Conservation (phyloP, 2,329 filamentous ascomycete species). For the Thielaviopsis punctulata region DNA sequence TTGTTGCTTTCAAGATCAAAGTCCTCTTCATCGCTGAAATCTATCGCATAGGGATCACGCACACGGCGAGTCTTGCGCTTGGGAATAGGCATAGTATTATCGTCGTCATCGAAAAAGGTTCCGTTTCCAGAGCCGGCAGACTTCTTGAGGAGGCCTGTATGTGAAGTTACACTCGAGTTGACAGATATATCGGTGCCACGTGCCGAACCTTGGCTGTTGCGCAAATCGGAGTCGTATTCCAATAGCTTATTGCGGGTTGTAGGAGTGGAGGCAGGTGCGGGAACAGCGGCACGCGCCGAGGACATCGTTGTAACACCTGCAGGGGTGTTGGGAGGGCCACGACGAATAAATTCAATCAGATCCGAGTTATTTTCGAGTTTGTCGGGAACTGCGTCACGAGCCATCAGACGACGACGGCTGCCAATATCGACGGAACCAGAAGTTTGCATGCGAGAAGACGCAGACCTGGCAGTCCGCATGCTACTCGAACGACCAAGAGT, state of each 20-base stretch:
- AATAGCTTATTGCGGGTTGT: slow-evolving; percentile 5
- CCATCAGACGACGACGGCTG: slow-evolving; percentile 41
- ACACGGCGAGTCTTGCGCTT: slow-evolving; percentile 60
- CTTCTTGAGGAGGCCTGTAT: slow-evolving; percentile 46
- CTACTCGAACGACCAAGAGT: slow-evolving; percentile 21
- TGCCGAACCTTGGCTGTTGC: slow-evolving; percentile 39
- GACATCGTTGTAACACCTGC: slow-evolving; percentile 58
- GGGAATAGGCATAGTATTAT: slow-evolving; percentile 40
- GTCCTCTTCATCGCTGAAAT: slow-evolving; percentile 54
- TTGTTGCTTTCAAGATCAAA: slow-evolving; percentile 35
- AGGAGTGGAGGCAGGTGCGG: slow-evolving; percentile 21
- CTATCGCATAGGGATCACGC: slow-evolving; percentile 86
- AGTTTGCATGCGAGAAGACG: slow-evolving; percentile 16
- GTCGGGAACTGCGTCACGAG: slow-evolving; percentile 52
- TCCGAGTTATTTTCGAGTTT: slow-evolving; percentile 57
- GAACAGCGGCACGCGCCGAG: slow-evolving; percentile 58
- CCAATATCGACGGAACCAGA: slow-evolving; percentile 16
- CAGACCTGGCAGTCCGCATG: slow-evolving; percentile 22
- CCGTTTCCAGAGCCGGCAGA: slow-evolving; percentile 20
- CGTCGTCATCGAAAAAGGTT: slow-evolving; percentile 29
- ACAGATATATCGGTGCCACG: slow-evolving; percentile 38
- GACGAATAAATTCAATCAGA: slow-evolving; percentile 86
- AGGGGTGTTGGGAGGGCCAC: slow-evolving; percentile 52
- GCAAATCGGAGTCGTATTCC: slow-evolving; percentile 23
- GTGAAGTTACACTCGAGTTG: slow-evolving; percentile 56